Base-by-base conservation (phyloP, 371 early-diverging fungal species). In the Circinella umbellata region DNA sequence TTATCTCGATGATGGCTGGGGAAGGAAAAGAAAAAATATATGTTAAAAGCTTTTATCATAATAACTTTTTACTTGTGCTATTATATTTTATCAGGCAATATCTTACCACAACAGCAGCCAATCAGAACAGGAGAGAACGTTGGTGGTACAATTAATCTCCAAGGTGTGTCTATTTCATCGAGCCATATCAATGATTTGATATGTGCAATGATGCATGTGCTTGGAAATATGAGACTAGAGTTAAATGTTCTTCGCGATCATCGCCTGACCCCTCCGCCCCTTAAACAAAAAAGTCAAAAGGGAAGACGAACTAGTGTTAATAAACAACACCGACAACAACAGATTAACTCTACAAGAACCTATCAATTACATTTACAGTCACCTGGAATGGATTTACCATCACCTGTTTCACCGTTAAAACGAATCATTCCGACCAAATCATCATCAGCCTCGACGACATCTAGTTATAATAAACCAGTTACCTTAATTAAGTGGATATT, bases 121-220 rank as follows among this genome's bases (percentile, higher is more conserved):
- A 9, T 42, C 1, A 11, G 11, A 51, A 51, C 4, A 13, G 14
- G 51, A n/a, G 8, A 27, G 34, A 2, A 57, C 57, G 57, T 34
- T 57, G 57, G 57, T 57, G 57, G 57, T 57, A 57, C 57, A 57
- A 57, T 57, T 13, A 34, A 57, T 27, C 57, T 57, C 6, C 57
- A 57, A 4, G 57, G 57, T 6, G 6, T 57, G 14, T 10, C n/a
- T 18, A 17, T n/a, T 18, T 34, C 57, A 57, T 34, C 57, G 15
- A 51, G 15, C 15, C 3, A 51, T 34, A 57, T 57, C 27, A 57
- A n/a, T 57, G 57, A 57, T 57, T n/a, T 57, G 1, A 34, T 57
- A 57, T 57, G 57, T n/a, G 57, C 14, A 5, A 17, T 57, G 57
- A 18, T 57, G 27, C 57, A 57, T 57, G 57, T 57, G 57, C 10